phyloP scores from a whole-genome alignment of 2,329 filamentous ascomycete genomes.

The Fusarium irregulare region DNA sequence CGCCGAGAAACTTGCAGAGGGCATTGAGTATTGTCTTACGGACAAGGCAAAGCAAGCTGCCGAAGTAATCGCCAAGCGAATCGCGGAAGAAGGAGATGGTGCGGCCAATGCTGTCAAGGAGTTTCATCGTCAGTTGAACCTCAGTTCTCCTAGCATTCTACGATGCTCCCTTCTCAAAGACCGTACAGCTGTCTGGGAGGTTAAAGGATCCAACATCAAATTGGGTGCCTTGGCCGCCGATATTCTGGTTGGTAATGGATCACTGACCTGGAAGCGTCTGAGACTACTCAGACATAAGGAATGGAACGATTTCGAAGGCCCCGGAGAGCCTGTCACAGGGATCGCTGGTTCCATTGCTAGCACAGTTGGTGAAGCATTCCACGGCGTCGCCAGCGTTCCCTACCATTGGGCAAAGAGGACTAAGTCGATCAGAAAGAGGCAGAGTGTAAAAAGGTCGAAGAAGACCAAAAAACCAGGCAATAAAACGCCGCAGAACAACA shows the following conservation, averaged over 20 bases:
- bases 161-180: conserved; percentile 74
- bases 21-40: conserved; percentile 74
- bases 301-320: conserved; percentile 83
- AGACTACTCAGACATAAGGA: conserved; percentile 74
- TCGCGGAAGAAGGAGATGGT: conserved; percentile 73
- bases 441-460: conserved; percentile 11
- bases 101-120: conserved; percentile 75
- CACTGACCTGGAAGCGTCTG: conserved; percentile 71
- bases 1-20: conserved; percentile 73
- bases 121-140: conserved; percentile 70
- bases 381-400: conserved; percentile 73
- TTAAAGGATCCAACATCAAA: conserved; percentile 69
- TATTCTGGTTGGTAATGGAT: conserved; percentile 69
- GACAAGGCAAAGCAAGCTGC: conserved; percentile 69
- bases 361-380: conserved; percentile 67
- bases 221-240: conserved; percentile 74
- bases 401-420: conserved; percentile 69
- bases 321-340: conserved; percentile 78
- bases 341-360: conserved; percentile 70
- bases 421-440: conserved; percentile 56
- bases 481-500: background rate
- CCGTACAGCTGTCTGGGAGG: conserved; percentile 72
- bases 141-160: conserved; percentile 66
- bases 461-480: conserved; percentile 5
- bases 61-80: conserved; percentile 68